Base-by-base conservation (phyloP, 2,329 filamentous ascomycete species). In the Grosmannia serpens region DNA sequence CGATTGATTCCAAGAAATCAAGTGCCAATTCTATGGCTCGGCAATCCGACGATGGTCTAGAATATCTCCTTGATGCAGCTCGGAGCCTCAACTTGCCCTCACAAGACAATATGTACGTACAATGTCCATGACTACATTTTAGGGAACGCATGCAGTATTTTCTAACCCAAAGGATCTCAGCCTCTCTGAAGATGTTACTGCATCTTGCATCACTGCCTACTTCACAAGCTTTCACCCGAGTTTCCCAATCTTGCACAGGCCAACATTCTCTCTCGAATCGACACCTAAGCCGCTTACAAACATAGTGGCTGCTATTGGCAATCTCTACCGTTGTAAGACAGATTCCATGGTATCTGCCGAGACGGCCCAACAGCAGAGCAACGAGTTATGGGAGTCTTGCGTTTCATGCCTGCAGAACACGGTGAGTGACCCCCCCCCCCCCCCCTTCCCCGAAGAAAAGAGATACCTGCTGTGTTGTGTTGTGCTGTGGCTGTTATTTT, bases 251-350 rank as follows among this genome's bases (percentile, higher is more conserved):
- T 31, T 59, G 1, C 57, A 59, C 57, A 7, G 57, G 24, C 53
- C 57, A 3, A 56, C 53, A 2, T 59, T 59, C 13, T 51, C 57
- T 3, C 31, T 49, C 15, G 44, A 24, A 24, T 24, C 52, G 3
- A 27, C 47, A 31, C 57, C 57, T 3, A 44, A 56, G 33, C 46
- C 57, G 11, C 53, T 59, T 3, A 31, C n/a, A 7, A 4, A 53
- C 53, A 59, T 59, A 17, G 57, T 55, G 4, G 46, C 26, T 6
- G 57, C 57, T 44, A 59, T 59, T 15, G 57, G 57, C 2, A 55
- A 56, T 22, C 46, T 59, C 20, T 59, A 59, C 17, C 57, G 53
- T 46, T 55, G 46, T 46, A n/a, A 27, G 17, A 46, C 31, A 13
- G 46, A 55, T n/a, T 3, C 51, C 7, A 15, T 22, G 1, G 22